phyloP scores from a whole-genome alignment of 1,284 basidiomycete species.

The Ceratorhiza oryzae-sativae region DNA sequence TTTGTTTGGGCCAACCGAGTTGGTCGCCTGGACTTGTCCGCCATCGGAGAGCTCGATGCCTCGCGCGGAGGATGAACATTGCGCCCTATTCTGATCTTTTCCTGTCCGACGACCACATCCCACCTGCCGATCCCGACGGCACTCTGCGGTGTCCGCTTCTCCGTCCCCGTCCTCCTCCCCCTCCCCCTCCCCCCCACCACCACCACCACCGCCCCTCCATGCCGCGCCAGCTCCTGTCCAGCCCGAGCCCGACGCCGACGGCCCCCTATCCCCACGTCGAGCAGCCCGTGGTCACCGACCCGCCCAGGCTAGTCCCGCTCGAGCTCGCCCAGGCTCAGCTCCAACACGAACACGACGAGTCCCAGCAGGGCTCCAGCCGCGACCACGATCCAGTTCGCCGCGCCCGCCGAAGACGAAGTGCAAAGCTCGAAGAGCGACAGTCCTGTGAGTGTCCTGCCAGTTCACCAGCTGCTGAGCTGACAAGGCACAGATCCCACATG shows the following conservation, averaged over 20 bases:
- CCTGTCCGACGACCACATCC: conserved; percentile 15
- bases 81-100: conserved; percentile 13
- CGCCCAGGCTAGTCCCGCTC: conserved; percentile 21
- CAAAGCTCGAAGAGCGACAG: conserved; percentile 25
- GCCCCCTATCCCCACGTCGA: conserved; percentile 1
- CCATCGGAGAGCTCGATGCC: conserved; percentile 33
- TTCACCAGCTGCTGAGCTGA: neutral
- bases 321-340: conserved; percentile 19
- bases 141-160: neutral
- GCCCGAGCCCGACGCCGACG: conserved; percentile 28
- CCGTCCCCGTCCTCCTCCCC: conserved; percentile 4
- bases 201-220: conserved; percentile 37
- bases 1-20: neutral
- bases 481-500: conserved; percentile 47
- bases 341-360: neutral
- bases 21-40: neutral
- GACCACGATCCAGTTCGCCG: conserved; percentile 15
- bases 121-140: neutral
- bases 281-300: conserved; percentile 13
- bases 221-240: conserved; percentile 35
- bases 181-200: conserved; percentile 10
- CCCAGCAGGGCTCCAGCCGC: conserved; percentile 6
- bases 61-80: conserved; percentile 31
- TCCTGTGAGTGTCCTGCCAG: conserved; percentile 9
- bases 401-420: conserved; percentile 15